Percentiles rank a stretch among this genome's conserved stretches.
These are phyloP conservation scores for Quercus glauca DNA, from an alignment of 306 rosid genomes.

Conservation along the genomic window DNA sequence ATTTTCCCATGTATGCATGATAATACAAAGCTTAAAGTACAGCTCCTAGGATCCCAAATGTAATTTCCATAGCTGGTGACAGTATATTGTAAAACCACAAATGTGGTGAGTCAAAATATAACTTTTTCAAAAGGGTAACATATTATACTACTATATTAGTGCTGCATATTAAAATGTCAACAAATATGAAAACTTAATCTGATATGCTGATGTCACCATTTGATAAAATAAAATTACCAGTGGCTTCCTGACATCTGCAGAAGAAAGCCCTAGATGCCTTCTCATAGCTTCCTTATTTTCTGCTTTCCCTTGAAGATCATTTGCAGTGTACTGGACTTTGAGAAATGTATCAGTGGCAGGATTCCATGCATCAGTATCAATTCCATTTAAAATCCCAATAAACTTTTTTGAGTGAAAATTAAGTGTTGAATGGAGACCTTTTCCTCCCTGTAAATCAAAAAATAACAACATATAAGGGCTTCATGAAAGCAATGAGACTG, in stretches of 20 bases:
- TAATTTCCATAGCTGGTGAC: background rate
- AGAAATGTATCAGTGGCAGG: constrained; percentile 75
- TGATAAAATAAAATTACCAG: constrained; percentile 60
- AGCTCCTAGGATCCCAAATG: background rate
- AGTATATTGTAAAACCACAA: background rate
- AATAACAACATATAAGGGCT: constrained; percentile 24
- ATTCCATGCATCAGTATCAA: constrained; percentile 91
- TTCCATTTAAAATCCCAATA: constrained; percentile 86
- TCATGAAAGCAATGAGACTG: background rate
- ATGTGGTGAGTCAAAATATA: background rate
- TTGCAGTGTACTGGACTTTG: constrained; percentile 72
- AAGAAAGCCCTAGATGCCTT: constrained; percentile 72
- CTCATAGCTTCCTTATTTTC: constrained; percentile 83
- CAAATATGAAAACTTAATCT: background rate
- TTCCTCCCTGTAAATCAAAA: constrained; percentile 68
- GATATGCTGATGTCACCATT: constrained; percentile 2
- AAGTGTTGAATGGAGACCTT: constrained; percentile 85
- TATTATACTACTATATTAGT: background rate
- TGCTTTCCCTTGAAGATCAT: constrained; percentile 79
- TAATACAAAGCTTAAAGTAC: background rate
- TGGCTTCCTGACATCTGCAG: constrained; percentile 62
- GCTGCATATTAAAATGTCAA: background rate
- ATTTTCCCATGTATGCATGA: background rate
- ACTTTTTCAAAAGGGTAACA: background rate
- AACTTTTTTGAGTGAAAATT: constrained; percentile 79